Conservation (phyloP, 2,329 filamentous ascomycete genomes). For the Beauveria sp. region DNA sequence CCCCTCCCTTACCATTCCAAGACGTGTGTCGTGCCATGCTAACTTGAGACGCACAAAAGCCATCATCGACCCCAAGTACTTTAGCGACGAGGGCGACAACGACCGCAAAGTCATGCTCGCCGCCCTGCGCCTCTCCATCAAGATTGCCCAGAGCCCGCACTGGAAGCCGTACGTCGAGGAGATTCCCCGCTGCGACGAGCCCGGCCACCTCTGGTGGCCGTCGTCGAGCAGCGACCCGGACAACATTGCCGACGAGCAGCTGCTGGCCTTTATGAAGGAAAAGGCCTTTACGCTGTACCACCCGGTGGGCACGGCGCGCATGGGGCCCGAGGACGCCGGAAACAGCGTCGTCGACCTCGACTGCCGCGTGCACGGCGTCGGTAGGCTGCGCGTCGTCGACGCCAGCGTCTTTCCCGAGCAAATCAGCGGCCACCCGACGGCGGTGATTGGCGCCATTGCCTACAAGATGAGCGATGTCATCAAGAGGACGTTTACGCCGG, state of each 20-base stretch:
- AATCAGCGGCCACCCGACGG: slow-evolving; percentile 17
- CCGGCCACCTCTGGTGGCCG: slow-evolving; percentile 16
- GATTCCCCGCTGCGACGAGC: slow-evolving; percentile 12
- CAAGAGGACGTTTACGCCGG: slow-evolving; percentile 1
- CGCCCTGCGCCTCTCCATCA: slow-evolving; percentile 13
- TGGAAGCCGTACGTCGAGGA: slow-evolving; percentile 14
- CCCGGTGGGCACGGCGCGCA: slow-evolving; percentile 15
- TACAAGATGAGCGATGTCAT: slow-evolving; percentile 16
- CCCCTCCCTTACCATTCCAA: background rate
- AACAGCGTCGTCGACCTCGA: slow-evolving; percentile 35
- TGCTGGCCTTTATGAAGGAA: slow-evolving; percentile 13
- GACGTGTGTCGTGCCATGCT: background rate
- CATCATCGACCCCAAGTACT: slow-evolving; percentile 16
- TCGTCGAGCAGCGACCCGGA: slow-evolving; percentile 15
- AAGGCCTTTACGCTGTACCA: slow-evolving; percentile 16
- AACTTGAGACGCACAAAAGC: slow-evolving; percentile 3
- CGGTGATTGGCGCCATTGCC: slow-evolving; percentile 16
- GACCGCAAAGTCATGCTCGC: slow-evolving; percentile 16
- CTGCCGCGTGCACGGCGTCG: slow-evolving; percentile 46
- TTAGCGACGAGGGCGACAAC: slow-evolving; percentile 15
- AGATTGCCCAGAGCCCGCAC: slow-evolving; percentile 13
- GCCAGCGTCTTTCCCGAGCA: slow-evolving; percentile 44
- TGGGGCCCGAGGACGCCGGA: slow-evolving; percentile 12
- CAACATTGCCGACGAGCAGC: slow-evolving; percentile 15
- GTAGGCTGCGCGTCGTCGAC: slow-evolving; percentile 49